phyloP scores from a whole-genome alignment of 2,329 filamentous ascomycete species.

The Paraconiothyrium brasiliense region DNA sequence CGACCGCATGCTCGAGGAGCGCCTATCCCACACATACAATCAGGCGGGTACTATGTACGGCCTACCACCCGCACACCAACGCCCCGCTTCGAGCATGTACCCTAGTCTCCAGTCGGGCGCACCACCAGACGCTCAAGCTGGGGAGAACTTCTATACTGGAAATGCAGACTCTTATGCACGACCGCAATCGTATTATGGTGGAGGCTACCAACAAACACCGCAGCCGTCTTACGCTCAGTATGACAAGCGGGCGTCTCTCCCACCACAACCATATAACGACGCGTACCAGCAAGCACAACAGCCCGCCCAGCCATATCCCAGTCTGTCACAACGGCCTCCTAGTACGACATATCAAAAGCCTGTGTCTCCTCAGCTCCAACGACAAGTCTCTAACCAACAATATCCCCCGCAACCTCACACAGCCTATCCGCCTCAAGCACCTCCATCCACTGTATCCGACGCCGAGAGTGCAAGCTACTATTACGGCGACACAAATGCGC shows the following conservation, averaged over 20 bases:
- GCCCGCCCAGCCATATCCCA: slow-evolving; percentile 49
- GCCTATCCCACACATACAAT: slow-evolving; percentile 89
- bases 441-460: slow-evolving; percentile 44
- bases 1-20: slow-evolving; percentile 96
- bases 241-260: slow-evolving; percentile 44
- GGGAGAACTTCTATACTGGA: slow-evolving; percentile 84
- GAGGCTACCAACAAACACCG: slow-evolving; percentile 51
- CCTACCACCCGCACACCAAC: slow-evolving; percentile 45
- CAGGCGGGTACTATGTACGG: slow-evolving; percentile 67
- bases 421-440: slow-evolving; percentile 46
- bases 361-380: slow-evolving; percentile 50
- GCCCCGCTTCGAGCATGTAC: slow-evolving; percentile 70
- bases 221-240: slow-evolving; percentile 53
- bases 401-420: slow-evolving; percentile 44
- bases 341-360: slow-evolving; percentile 42
- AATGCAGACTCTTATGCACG: slow-evolving; percentile 64
- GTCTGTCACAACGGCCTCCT: slow-evolving; percentile 37
- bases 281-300: slow-evolving; percentile 47
- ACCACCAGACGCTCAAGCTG: slow-evolving; percentile 56
- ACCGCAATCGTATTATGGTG: slow-evolving; percentile 62
- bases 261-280: slow-evolving; percentile 39
- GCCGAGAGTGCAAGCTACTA: slow-evolving; percentile 47
- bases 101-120: slow-evolving; percentile 65
- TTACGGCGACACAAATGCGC: slow-evolving; percentile 40
- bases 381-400: slow-evolving; percentile 43